Evolutionary conservation across 108 stramenopile species (phyloP), one percentile per base, ranked within the genome.

Genomic region (Cafeteria roenbergensis): DNA sequence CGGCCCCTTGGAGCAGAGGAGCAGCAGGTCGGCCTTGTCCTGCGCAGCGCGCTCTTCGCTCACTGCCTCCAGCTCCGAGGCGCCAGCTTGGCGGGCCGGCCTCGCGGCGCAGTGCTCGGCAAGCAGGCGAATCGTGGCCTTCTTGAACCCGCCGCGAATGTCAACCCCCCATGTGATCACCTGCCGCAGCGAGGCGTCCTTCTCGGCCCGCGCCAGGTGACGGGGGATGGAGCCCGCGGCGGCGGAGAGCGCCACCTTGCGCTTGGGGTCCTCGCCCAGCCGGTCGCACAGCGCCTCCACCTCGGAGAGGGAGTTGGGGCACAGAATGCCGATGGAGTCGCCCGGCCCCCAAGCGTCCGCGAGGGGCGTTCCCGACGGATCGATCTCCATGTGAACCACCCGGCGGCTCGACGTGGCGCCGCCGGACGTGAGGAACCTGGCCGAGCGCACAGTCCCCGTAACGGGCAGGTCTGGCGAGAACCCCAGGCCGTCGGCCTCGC

Each of bases 271-370:
- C 6, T 52, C 25, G 30, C 27, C 34, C 12, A 70, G 62, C 24
- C 71, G 53, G 12, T 12, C 29, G 24, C 63, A 31, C 14, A 63
- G 26, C n/a, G 37, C 29, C 24, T 20, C 31, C 24, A 71, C 71
- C 24, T 32, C 21, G 37, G 32, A 50, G 14, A 1, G 25, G 9
- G 67, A 61, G 62, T 92, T 91, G 35, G 85, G 69, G 14, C 89
- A 85, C 21, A 84, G 33, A 22, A 95, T 48, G 30, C 90, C 91
- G 1, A 95, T 52, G 9, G 89, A 82, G 66, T 95, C 93, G 26
- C 93, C 93, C 0, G 93, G 93, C 57, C 84, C 75, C 64, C 89
- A 95, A 48, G 84, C 4, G 84, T 88, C 34, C 24, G 25, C 26
- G 9, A 63, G 27, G 28, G 37, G 33, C 21, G 60, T 20, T 0